phyloP scores from a whole-genome alignment of 768 basidiomycete genomes.

The Rhizopogon roseolus region DNA sequence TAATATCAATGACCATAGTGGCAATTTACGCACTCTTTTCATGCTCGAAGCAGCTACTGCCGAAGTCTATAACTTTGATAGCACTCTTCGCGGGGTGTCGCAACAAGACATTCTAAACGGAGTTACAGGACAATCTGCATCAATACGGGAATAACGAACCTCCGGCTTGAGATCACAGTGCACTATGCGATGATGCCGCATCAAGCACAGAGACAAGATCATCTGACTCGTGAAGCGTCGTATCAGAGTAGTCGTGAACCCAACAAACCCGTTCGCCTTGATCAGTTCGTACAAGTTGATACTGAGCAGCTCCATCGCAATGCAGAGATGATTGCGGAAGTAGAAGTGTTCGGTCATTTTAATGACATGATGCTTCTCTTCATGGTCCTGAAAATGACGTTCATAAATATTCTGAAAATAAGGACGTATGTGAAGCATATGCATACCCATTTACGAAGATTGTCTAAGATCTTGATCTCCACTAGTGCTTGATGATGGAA shows the following conservation, averaged over 20 bases:
- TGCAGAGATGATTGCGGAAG: constrained; percentile 96
- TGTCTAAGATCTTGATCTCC: constrained; percentile 98
- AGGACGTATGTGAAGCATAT: background rate
- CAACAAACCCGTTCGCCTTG: constrained; percentile 97
- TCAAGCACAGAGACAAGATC: constrained; percentile 83
- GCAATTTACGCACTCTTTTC: constrained; percentile 82
- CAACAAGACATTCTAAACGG: constrained; percentile 80
- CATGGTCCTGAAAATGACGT: constrained; percentile 63
- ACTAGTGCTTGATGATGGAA: constrained; percentile 98
- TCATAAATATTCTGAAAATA: background rate
- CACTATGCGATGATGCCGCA: constrained; percentile 96
- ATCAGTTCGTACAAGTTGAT: constrained; percentile 99
- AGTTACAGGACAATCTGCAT: background rate
- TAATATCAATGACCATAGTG: background rate
- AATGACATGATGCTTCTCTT: constrained; percentile 96
- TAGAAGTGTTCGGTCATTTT: constrained; percentile 99
- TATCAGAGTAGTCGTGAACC: constrained; percentile 94
- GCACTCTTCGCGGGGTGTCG: constrained; percentile 94
- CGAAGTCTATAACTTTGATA: constrained; percentile 98
- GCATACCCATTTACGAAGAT: constrained; percentile 89
- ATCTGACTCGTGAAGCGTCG: constrained; percentile 96
- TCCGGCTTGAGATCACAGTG: constrained; percentile 99
- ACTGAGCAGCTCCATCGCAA: constrained; percentile 95
- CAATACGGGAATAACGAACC: constrained; percentile 39
- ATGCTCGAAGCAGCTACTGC: constrained; percentile 96